These are phyloP conservation scores for Cladophialophora bantiana DNA, from an alignment of 2,329 filamentous ascomycete genomes.

Conservation along the genomic window DNA sequence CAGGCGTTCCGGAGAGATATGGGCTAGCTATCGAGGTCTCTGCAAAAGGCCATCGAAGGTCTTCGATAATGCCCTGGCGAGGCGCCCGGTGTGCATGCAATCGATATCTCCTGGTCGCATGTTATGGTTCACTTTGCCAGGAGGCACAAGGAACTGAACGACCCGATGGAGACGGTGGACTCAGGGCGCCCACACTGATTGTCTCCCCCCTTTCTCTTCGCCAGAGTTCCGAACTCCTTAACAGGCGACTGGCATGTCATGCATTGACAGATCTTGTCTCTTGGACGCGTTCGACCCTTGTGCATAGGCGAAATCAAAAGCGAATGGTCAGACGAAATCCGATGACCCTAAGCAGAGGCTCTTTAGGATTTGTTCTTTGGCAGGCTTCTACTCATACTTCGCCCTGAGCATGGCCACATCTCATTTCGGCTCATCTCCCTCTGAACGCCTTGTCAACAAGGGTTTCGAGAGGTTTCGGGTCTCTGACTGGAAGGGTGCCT, in stretches of 20 bases:
- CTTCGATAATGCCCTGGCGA: not conserved
- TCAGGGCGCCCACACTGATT: not conserved
- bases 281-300: not conserved
- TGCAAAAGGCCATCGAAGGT: not conserved
- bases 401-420: conserved; percentile 9
- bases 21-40: too few species aligned
- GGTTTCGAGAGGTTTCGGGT: not conserved
- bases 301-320: not conserved
- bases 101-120: not conserved
- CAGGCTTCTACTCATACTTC: not conserved
- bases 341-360: not conserved
- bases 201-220: not conserved
- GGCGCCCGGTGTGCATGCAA: not conserved
- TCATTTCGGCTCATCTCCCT: conserved; percentile 26
- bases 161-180: not conserved
- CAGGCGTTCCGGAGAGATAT: not conserved
- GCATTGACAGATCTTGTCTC: conserved; percentile 2
- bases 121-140: not conserved
- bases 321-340: not conserved
- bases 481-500: conserved; percentile 1
- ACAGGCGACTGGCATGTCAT: conserved; percentile 12
- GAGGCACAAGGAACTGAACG: not conserved
- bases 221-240: conserved; percentile 4
- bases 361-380: not conserved
- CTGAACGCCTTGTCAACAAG: conserved; percentile 22